phyloP scores from a whole-genome alignment of 441 rosid species.

The Manihot esculenta region DNA sequence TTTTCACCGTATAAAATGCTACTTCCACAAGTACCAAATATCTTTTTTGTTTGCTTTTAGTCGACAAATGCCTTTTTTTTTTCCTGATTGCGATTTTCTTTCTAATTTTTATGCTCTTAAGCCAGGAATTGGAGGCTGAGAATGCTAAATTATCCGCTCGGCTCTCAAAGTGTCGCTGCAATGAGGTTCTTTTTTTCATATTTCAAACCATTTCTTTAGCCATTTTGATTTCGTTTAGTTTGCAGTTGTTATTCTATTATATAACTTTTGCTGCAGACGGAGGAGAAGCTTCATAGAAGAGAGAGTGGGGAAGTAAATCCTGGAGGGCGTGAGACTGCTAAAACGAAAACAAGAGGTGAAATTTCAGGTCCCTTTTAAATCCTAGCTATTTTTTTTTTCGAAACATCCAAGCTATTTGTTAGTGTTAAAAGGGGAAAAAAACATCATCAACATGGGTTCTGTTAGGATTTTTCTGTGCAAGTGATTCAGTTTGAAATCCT shows the following conservation, averaged over 20 bases:
- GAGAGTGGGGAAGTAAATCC: constrained; percentile 25
- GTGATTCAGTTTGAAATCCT: neutral
- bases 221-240: neutral
- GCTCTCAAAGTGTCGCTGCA: constrained; percentile 57
- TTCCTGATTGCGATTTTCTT: neutral
- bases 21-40: no score
- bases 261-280: constrained; percentile 33
- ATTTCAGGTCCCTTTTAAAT: constrained; percentile 24
- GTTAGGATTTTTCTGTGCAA: neutral
- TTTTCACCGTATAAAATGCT: neutral
- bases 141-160: constrained; percentile 49
- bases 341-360: constrained; percentile 39
- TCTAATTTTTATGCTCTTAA: neutral
- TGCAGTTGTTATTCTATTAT: neutral
- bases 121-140: constrained; percentile 63
- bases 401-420: no score
- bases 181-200: constrained; percentile 36
- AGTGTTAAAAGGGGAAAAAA: neutral
- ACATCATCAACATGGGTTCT: neutral
- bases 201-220: neutral
- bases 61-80: neutral
- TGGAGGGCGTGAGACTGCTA: constrained; percentile 26
- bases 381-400: no score
- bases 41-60: neutral
- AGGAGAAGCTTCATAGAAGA: constrained; percentile 29